Evolutionary conservation across 768 basidiomycete species (phyloP).

Genomic region (Fistulinella prunicolor): DNA sequence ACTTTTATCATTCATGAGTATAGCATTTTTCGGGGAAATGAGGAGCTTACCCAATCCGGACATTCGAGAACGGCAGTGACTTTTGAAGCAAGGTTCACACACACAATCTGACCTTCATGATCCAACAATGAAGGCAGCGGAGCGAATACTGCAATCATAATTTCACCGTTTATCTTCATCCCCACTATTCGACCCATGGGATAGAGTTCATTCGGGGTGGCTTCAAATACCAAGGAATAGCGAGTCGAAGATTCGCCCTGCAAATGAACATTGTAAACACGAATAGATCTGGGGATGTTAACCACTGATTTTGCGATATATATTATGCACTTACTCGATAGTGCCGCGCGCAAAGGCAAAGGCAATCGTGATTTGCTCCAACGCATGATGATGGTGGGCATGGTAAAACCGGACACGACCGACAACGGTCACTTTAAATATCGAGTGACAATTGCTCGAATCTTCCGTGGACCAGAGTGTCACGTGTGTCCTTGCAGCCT

Average conservation of each 20-base stretch:
- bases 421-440: slow-evolving; percentile 28
- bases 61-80: slow-evolving; percentile 12
- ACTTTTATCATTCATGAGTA: slow-evolving; percentile 9
- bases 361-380: slow-evolving; percentile 20
- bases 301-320: background rate
- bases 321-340: slow-evolving; percentile 15
- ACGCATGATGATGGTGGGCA: slow-evolving; percentile 25
- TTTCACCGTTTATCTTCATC: slow-evolving; percentile 23
- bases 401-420: slow-evolving; percentile 35
- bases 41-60: slow-evolving; percentile 16
- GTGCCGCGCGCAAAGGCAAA: slow-evolving; percentile 14
- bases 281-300: slow-evolving; percentile 19
- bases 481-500: slow-evolving; percentile 36
- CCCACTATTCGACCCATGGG: slow-evolving; percentile 15
- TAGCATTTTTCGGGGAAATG: background rate
- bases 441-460: slow-evolving; percentile 23
- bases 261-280: slow-evolving; percentile 22
- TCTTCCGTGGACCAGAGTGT: slow-evolving; percentile 44
- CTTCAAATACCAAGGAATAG: slow-evolving; percentile 17
- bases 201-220: slow-evolving; percentile 12
- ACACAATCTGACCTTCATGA: slow-evolving; percentile 13
- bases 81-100: slow-evolving; percentile 17
- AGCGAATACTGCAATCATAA: slow-evolving; percentile 18
- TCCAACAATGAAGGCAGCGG: slow-evolving; percentile 1
- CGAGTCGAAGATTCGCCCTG: background rate